Base-by-base conservation (phyloP, 768 basidiomycete species). In the Stropharia rugosoannulata region DNA sequence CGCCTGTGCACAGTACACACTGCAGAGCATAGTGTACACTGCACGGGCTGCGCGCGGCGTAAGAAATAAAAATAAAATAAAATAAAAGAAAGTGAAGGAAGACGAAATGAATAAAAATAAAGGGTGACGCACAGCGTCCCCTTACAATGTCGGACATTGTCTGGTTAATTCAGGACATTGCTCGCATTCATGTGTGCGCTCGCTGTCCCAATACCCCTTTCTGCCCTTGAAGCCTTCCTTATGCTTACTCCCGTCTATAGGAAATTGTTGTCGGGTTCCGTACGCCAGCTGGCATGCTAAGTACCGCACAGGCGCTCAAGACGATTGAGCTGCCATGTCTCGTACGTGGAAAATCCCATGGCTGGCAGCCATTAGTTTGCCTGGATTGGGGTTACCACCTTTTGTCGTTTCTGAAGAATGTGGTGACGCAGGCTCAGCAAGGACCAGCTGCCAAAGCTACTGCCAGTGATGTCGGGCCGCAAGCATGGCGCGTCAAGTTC, bases 191-290 rank as follows among this genome's bases (percentile, higher is more conserved):
- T 43, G 16, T 19, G 42, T 39, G 53, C 53, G 64, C 53, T 60
- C 58, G 25, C 36, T 37, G 46, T 42, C 55, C 22, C 42, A 32
- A 4, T n/a, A 12, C 54, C 51, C 49, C 64, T 50, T 54, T 58
- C 49, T 39, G 60, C 54, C 49, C 46, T 46, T 8, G 18, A 15
- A 16, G 10, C 8, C 27, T 13, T 18, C 22, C 15, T 27, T 46
- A 25, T 25, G 5, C 45, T 46, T 22, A 46, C 27, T 15, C 15
- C 45, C 29, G 27, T 46, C 22, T 32, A 46, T 12, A 92, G 90
- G 88, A 91, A 69, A 86, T 95, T 49, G 70, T 93, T 9, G 92
- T 95, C 25, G 93, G 93, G 49, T 95, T 95, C 68, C 85, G 93
- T 44, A 92, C 87, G 29, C 86, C 85, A 13, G 70, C 80, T n/a